phyloP scores from a whole-genome alignment of 768 basidiomycete species.

The Hydnum rufescens region DNA sequence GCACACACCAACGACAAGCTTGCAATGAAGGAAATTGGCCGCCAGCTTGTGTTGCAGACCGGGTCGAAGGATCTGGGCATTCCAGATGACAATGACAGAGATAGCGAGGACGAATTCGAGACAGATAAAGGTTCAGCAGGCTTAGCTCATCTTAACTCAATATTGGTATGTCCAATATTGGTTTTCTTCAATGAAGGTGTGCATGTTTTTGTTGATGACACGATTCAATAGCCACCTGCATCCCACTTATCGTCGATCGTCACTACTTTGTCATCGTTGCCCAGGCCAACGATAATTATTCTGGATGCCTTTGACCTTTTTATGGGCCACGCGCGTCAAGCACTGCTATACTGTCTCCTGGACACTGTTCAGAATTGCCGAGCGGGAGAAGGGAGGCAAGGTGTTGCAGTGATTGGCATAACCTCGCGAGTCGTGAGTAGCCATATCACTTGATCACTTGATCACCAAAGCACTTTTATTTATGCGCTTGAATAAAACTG shows the following conservation, averaged over 20 bases:
- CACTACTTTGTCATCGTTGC: conserved; percentile 54
- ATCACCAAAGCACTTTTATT: too few species aligned
- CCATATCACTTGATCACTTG: too few species aligned
- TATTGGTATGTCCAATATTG: conserved; percentile 6
- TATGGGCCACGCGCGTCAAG: conserved; percentile 76
- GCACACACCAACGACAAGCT: conserved; percentile 68
- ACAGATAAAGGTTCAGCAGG: conserved; percentile 20
- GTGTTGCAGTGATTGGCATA: conserved; percentile 70
- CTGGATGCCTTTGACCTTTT: conserved; percentile 92
- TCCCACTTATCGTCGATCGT: conserved; percentile 57
- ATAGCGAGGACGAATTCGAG: conserved; percentile 20
- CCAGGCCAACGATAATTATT: conserved; percentile 61
- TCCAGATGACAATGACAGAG: conserved; percentile 16
- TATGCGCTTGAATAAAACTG: background rate
- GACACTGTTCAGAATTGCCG: conserved; percentile 83
- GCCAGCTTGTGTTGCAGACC: conserved; percentile 63
- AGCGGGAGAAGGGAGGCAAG: conserved; percentile 35
- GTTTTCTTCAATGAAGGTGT: conserved; percentile 11
- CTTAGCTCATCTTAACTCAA: conserved; percentile 29
- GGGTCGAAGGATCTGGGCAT: conserved; percentile 29
- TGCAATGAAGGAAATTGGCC: conserved; percentile 82
- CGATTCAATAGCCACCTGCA: conserved; percentile 31
- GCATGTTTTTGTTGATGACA: conserved; percentile 11
- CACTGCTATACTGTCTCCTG: conserved; percentile 82
- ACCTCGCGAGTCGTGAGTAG: conserved; percentile 44